A percentile compares a stretch with the other conserved stretches of the same genome.
Evolutionary conservation across 352 stramenopile genomes (phyloP).

Genomic region (Phytophthora europaea): DNA sequence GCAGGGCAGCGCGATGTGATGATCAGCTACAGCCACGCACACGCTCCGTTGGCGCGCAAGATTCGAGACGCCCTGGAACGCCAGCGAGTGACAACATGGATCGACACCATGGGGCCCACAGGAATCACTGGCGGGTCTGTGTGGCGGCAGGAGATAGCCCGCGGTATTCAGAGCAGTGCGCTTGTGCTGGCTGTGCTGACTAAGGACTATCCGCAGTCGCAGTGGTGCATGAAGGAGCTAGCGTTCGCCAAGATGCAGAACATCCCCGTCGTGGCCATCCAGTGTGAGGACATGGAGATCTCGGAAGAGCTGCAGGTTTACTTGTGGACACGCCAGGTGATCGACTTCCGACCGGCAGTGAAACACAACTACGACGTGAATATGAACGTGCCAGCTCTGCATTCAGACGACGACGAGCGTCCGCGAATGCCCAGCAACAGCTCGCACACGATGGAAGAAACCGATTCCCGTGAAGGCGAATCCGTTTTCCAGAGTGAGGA

Average conservation of each 20-base stretch:
- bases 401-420: slow-evolving; percentile 4
- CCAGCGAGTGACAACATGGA: slow-evolving; percentile 86
- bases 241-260: slow-evolving; percentile 90
- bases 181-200: slow-evolving; percentile 81
- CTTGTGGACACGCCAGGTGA: slow-evolving; percentile 87
- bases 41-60: slow-evolving; percentile 69
- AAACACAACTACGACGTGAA: slow-evolving; percentile 31
- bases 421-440: slow-evolving; percentile 29
- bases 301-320: slow-evolving; percentile 88
- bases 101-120: slow-evolving; percentile 86
- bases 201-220: slow-evolving; percentile 77
- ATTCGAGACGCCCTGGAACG: slow-evolving; percentile 76
- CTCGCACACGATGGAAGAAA: slow-evolving; percentile 37
- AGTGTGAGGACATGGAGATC: slow-evolving; percentile 86
- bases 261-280: slow-evolving; percentile 84
- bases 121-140: slow-evolving; percentile 83
- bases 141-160: slow-evolving; percentile 86
- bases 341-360: slow-evolving; percentile 76
- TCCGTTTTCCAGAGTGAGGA: slow-evolving; percentile 21
- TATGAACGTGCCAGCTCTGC: slow-evolving; percentile 3
- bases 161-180: slow-evolving; percentile 78
- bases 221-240: slow-evolving; percentile 91
- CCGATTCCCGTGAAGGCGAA: slow-evolving; percentile 32
- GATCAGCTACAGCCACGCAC: slow-evolving; percentile 91
- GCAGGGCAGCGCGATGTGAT: slow-evolving; percentile 86